phyloP scores from a whole-genome alignment of 2,329 filamentous ascomycete genomes.

The Rutstroemia sp. region DNA sequence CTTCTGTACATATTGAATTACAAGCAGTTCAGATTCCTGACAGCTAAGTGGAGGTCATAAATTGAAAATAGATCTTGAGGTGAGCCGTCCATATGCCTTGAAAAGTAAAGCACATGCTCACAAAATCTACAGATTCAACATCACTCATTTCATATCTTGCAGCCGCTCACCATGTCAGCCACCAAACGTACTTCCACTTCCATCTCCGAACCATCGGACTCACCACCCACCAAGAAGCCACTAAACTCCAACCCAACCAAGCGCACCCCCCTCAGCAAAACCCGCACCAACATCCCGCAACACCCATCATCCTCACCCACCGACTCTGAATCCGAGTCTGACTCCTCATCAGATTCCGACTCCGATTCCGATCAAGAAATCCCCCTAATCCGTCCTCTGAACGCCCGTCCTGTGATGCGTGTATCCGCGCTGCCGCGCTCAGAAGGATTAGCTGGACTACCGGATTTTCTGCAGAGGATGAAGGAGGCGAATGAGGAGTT shows the following conservation, averaged over 20 bases:
- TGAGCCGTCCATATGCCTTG: no score
- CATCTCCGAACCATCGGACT: background rate
- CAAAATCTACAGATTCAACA: background rate
- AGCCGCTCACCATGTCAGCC: constrained; percentile 1
- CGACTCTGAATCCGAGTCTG: background rate
- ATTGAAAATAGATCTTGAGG: no score
- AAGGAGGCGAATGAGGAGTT: constrained; percentile 18
- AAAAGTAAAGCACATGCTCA: background rate
- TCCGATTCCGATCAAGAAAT: constrained; percentile 10
- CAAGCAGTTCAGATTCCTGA: no score
- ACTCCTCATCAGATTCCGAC: background rate
- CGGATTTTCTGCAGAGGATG: constrained; percentile 16
- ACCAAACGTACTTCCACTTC: background rate
- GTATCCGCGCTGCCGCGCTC: constrained; percentile 11
- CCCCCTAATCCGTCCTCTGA: constrained; percentile 5
- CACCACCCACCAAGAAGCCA: background rate
- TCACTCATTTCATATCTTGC: background rate
- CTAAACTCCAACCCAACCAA: constrained; percentile 2
- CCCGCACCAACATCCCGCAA: background rate
- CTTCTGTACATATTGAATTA: no score
- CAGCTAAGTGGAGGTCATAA: no score
- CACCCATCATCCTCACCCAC: background rate
- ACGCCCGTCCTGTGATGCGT: constrained; percentile 16
- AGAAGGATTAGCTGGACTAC: constrained; percentile 4
- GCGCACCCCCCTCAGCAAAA: background rate